These are phyloP conservation scores for Thuja plicata DNA, from an alignment of 83 land plant genomes.

Conservation along the genomic window DNA sequence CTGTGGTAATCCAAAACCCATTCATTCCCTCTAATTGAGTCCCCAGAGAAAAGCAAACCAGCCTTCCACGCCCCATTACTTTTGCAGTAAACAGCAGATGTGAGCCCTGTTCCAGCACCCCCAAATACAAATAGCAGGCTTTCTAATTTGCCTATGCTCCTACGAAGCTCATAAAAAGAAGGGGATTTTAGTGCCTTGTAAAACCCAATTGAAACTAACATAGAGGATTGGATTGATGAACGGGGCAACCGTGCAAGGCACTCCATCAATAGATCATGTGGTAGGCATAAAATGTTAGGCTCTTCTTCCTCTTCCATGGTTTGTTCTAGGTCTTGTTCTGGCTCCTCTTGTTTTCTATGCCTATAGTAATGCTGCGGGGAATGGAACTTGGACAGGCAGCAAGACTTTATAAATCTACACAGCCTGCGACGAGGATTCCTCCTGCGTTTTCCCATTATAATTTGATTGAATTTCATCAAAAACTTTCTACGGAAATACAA, in stretches of 20 bases:
- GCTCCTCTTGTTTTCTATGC: neutral
- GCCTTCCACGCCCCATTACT: slow-evolving; percentile 17
- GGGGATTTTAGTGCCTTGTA: slow-evolving; percentile 28
- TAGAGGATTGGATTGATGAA: slow-evolving; percentile 40
- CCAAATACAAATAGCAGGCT: slow-evolving; percentile 52
- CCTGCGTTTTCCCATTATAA: slow-evolving; percentile 1
- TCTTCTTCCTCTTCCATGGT: neutral
- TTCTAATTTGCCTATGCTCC: slow-evolving; percentile 34
- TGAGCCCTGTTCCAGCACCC: slow-evolving; percentile 40
- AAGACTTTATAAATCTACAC: neutral
- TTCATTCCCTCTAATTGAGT: slow-evolving; percentile 15
- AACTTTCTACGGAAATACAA: neutral
- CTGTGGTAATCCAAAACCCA: slow-evolving; percentile 16
- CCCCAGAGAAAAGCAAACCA: slow-evolving; percentile 19
- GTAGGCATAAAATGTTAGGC: slow-evolving; percentile 41
- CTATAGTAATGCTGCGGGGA: slow-evolving; percentile 8
- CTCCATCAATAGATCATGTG: slow-evolving; percentile 88
- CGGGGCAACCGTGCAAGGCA: slow-evolving; percentile 66
- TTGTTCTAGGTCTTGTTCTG: neutral
- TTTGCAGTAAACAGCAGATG: slow-evolving; percentile 27
- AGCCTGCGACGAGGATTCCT: neutral
- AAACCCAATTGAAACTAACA: slow-evolving; percentile 58
- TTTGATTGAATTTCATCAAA: neutral
- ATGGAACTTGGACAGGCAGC: slow-evolving; percentile 3
- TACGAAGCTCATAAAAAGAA: slow-evolving; percentile 43